Evolutionary conservation across 208 protist species (phyloP), one percentile per base, ranked within the genome.

Genomic region (Leishmania tarentolae): DNA sequence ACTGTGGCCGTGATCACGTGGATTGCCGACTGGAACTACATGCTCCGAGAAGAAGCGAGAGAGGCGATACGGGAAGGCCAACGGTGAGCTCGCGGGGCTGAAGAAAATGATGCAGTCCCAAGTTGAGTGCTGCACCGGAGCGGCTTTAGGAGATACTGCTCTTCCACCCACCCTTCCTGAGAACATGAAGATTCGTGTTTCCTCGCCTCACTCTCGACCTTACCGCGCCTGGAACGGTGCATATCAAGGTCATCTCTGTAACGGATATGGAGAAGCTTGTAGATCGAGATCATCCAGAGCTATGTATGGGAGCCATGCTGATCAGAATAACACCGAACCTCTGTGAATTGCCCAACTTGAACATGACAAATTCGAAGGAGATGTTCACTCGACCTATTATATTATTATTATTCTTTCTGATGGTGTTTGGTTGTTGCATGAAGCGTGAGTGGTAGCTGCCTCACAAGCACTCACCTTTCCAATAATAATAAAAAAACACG

Each of bases 31-130:
- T 92, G 89, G 78, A 78, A 57, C 15, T 80, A 93, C 71, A 87
- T 93, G 81, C n/a, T 80, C 89, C 11, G 89, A 93, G 65, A 82
- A 89, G 50, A 87, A 85, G 75, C 83, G 87, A 63, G 85, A 91
- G 47, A 50, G 52, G 86, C 84, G 86, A 50, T 86, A 81, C 11
- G 87, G 90, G 79, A 88, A 88, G n/a, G 83, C 88, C 65, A 56
- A 89, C 13, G 42, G 79, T 52, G 89, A 94, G 63, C 81, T 86
- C 37, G 89, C 90, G 71, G 70, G 82, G 21, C 87, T 76, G 28
- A 88, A 75, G 79, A 56, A 90, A 59, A 87, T 92, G 7, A 83
- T 92, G 86, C 86, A 88, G 40, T 76, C 50, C 28, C 7, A 63
- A 24, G 13, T 63, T 13, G 80, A 88, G 65, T 85, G 88, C 81